Conservation (phyloP, 2,329 filamentous ascomycete species). For the Pyricularia sp. region DNA sequence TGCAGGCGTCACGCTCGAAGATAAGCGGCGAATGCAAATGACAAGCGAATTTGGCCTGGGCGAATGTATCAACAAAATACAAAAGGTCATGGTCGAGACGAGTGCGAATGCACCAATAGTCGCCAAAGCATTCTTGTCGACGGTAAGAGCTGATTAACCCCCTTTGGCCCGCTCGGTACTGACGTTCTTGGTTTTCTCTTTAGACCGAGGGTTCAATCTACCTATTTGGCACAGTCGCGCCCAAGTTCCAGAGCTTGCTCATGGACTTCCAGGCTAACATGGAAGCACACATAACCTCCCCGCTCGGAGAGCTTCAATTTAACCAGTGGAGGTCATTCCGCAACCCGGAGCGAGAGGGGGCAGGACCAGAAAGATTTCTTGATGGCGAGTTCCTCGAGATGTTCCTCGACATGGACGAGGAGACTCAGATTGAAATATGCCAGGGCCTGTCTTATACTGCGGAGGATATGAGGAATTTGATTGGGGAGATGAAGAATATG, state of each 20-base stretch:
- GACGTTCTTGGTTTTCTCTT: background rate
- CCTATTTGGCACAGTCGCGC: constrained; percentile 68
- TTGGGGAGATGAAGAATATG: constrained; percentile 50
- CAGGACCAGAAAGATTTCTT: constrained; percentile 74
- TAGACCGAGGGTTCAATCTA: constrained; percentile 86
- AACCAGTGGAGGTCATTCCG: constrained; percentile 70
- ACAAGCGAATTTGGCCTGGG: constrained; percentile 75
- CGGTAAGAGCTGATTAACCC: constrained; percentile 42
- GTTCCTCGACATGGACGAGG: constrained; percentile 60
- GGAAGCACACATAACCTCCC: constrained; percentile 49
- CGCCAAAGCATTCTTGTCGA: constrained; percentile 78
- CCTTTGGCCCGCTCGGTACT: too few species aligned
- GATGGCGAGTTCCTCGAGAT: constrained; percentile 84
- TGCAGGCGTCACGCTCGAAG: constrained; percentile 60
- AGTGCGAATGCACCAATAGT: constrained; percentile 54
- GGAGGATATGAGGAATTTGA: constrained; percentile 46
- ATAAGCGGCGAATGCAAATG: constrained; percentile 56
- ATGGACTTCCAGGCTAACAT: constrained; percentile 68
- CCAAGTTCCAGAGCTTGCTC: constrained; percentile 62
- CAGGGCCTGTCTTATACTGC: constrained; percentile 46
- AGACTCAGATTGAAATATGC: constrained; percentile 38
- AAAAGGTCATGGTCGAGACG: constrained; percentile 55
- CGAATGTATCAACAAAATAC: constrained; percentile 86
- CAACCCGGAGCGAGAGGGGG: constrained; percentile 54
- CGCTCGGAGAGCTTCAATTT: constrained; percentile 60